phyloP scores from a whole-genome alignment of 2,329 filamentous ascomycete genomes.

The Chaetothyriales sp. region DNA sequence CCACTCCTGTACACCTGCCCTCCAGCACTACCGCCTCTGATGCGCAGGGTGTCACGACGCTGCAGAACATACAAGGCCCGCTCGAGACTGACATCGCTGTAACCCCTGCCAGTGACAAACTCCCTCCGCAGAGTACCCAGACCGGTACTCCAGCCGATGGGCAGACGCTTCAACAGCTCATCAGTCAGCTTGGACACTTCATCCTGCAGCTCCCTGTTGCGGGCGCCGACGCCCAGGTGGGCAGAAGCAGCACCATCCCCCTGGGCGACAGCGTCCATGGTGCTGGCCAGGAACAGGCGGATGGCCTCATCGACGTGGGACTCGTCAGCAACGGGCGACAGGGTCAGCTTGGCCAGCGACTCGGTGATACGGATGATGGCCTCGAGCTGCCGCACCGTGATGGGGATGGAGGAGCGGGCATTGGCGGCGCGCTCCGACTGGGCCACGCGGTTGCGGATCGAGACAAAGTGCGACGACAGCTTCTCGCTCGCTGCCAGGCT shows the following conservation, averaged over 20 bases:
- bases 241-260: slow-evolving; percentile 48
- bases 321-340: slow-evolving; percentile 76
- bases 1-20: slow-evolving; percentile 35
- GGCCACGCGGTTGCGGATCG: slow-evolving; percentile 86
- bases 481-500: slow-evolving; percentile 87
- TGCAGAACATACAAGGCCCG: slow-evolving; percentile 74
- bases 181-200: slow-evolving; percentile 77
- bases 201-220: slow-evolving; percentile 77
- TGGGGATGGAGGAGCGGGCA: slow-evolving; percentile 81
- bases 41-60: slow-evolving; percentile 56
- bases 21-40: slow-evolving; percentile 29
- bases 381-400: slow-evolving; percentile 92
- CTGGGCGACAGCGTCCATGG: slow-evolving; percentile 94
- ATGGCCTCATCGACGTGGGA: slow-evolving; percentile 94
- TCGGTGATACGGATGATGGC: slow-evolving; percentile 96
- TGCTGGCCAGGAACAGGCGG: slow-evolving; percentile 84
- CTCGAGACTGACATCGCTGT: slow-evolving; percentile 72
- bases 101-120: slow-evolving; percentile 83
- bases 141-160: slow-evolving; percentile 91
- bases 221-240: slow-evolving; percentile 22
- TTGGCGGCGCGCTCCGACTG: slow-evolving; percentile 81
- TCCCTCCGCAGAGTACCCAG: slow-evolving; percentile 72
- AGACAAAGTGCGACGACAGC: slow-evolving; percentile 91
- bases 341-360: slow-evolving; percentile 76
- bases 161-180: slow-evolving; percentile 71